Evolutionary conservation across 73 alveolate species (phyloP), one percentile per base, ranked within the genome.

Genomic region (Symbiodinium pilosum): DNA sequence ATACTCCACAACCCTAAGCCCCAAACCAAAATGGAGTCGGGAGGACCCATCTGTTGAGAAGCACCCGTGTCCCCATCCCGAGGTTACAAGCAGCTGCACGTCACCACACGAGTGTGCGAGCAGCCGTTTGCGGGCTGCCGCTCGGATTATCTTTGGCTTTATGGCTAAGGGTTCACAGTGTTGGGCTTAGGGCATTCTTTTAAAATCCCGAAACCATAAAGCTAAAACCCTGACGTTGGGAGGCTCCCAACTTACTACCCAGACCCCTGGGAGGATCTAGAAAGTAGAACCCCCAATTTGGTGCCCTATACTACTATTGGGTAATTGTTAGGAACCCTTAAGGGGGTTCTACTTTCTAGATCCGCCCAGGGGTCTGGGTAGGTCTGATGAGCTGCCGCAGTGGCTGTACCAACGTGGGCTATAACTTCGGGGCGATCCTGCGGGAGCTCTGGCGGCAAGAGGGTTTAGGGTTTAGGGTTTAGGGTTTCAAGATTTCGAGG

Each of bases 401-500:
- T 26, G 77, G 77, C 41, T 64, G 77, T 36, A 64, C 77, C 77
- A 64, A 36, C 38, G 77, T 64, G 77, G 77, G 77, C 77, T 64
- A 21, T 28, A 2, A 32, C 77, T 64, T 64, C 32, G 77, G 77
- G 16, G 77, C 28, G 38, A 16, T 64, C 16, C 77, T 64, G 41
- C 77, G 32, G 77, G 77, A 26, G 38, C 16, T 26, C 28, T 64
- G 1, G 77, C 38, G 77, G 16, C 14, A 3, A 16, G 73, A 14
- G 14, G 73, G 8, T 59, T 12, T 12, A 1, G 39, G 77, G 77
- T 59, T 59, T 14, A 59, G 77, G 39, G 77, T 59, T 59, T 59
- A 59, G 77, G 39, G 77, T 59, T 59, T n/a, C n/a, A n/a, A n/a
- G n/a, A n/a, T n/a, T n/a, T n/a, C n/a, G n/a, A n/a, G n/a, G n/a